These are phyloP conservation scores for Apium graveolens DNA, from an alignment of 129 eudicot genomes.

Conservation along the genomic window DNA sequence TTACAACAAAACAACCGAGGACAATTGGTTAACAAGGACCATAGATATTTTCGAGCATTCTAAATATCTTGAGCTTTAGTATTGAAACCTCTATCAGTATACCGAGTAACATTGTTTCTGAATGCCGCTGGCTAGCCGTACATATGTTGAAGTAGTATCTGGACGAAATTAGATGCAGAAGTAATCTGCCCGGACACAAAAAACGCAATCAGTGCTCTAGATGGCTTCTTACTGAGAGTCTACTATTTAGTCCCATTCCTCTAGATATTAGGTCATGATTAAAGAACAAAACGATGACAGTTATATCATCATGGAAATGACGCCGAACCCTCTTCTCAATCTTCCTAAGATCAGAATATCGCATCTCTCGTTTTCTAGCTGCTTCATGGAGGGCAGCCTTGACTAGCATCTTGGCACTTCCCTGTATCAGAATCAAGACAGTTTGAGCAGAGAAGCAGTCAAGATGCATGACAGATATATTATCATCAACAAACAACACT, in stretches of 20 bases:
- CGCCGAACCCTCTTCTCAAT: slow-evolving; percentile 61
- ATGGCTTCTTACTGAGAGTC: slow-evolving; percentile 49
- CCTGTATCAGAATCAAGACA: slow-evolving; percentile 23
- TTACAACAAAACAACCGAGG: not conserved
- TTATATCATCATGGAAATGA: slow-evolving; percentile 63
- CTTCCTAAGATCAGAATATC: slow-evolving; percentile 59
- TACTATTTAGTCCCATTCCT: slow-evolving; percentile 26
- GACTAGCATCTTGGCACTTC: slow-evolving; percentile 61
- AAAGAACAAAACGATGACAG: slow-evolving; percentile 53
- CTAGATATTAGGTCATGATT: slow-evolving; percentile 47
- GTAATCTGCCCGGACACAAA: not conserved
- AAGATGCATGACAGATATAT: not conserved
- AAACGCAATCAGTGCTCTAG: slow-evolving; percentile 33
- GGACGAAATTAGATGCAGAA: not conserved
- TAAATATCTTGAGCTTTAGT: not conserved
- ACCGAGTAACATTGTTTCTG: not conserved
- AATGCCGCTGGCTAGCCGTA: slow-evolving; percentile 6
- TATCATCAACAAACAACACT: not conserved
- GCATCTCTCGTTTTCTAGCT: slow-evolving; percentile 58
- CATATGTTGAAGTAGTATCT: slow-evolving; percentile 2
- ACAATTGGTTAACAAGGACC: not conserved
- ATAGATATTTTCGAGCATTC: not conserved
- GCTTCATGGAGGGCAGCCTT: slow-evolving; percentile 67
- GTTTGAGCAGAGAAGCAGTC: not conserved
- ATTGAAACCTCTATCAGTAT: slow-evolving; percentile 10